A percentile compares a stretch with the other conserved stretches of the same genome.
Evolutionary conservation across 257 asterid genomes (phyloP).

Genomic region (Verbascum thapsus): DNA sequence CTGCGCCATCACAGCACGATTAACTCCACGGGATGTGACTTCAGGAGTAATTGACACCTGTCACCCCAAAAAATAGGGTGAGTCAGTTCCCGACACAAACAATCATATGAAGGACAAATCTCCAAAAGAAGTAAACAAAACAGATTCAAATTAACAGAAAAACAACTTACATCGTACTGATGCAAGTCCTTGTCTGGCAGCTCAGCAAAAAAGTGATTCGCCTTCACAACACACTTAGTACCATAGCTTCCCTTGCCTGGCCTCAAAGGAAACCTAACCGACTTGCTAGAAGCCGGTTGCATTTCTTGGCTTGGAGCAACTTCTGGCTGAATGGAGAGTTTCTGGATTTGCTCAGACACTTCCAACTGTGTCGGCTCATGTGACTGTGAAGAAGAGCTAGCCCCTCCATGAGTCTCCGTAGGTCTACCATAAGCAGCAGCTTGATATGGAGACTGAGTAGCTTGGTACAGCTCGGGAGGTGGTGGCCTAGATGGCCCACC

Average conservation of each 20-base stretch:
- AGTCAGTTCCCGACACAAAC: slow-evolving; percentile 4
- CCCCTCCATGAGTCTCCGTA: slow-evolving; percentile 44
- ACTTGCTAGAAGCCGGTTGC: slow-evolving; percentile 82
- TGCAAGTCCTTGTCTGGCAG: slow-evolving; percentile 92
- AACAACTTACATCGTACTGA: slow-evolving; percentile 79
- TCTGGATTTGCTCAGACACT: slow-evolving; percentile 46
- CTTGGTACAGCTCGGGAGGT: slow-evolving; percentile 98
- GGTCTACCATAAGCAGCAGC: slow-evolving; percentile 50
- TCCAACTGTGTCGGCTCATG: slow-evolving; percentile 44
- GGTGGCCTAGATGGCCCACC: slow-evolving; percentile 79
- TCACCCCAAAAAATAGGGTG: slow-evolving; percentile 9
- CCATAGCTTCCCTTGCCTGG: slow-evolving; percentile 89
- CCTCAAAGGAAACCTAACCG: slow-evolving; percentile 79
- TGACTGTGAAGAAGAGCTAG: slow-evolving; percentile 56
- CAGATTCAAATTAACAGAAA: background rate
- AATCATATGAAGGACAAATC: background rate
- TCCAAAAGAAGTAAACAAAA: slow-evolving; percentile 3
- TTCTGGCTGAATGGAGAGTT: slow-evolving; percentile 52
- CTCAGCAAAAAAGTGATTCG: slow-evolving; percentile 90
- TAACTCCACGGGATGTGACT: slow-evolving; percentile 76
- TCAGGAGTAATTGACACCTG: slow-evolving; percentile 89
- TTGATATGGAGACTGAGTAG: slow-evolving; percentile 61
- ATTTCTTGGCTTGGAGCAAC: slow-evolving; percentile 47
- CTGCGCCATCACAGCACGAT: slow-evolving; percentile 90
- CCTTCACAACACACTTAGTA: slow-evolving; percentile 74